Conservation (phyloP, 2,329 filamentous ascomycete genomes). For the Rutstroemia sp. region DNA sequence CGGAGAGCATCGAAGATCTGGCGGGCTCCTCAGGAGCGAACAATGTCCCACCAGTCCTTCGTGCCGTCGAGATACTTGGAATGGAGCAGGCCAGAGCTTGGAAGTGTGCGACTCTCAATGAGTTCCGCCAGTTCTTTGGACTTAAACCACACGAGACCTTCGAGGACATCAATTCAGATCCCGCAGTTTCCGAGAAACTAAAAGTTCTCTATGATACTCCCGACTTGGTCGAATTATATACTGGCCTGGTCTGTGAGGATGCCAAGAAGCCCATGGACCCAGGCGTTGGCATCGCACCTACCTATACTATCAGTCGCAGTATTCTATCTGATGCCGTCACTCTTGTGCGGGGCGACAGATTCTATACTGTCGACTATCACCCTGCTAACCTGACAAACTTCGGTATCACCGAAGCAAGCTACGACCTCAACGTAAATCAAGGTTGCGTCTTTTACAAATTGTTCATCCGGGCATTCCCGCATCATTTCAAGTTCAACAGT, state of each 20-base stretch:
- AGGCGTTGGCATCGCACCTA: slow-evolving; percentile 42
- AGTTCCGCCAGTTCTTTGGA: slow-evolving; percentile 76
- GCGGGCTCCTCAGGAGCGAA: slow-evolving; percentile 61
- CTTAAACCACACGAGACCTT: slow-evolving; percentile 69
- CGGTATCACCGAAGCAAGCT: slow-evolving; percentile 68
- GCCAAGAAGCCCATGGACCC: slow-evolving; percentile 41
- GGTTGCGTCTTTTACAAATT: slow-evolving; percentile 82
- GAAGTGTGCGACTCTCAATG: slow-evolving; percentile 66
- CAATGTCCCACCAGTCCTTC: slow-evolving; percentile 67
- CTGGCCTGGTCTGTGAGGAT: slow-evolving; percentile 53
- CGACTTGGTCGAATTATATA: slow-evolving; percentile 57
- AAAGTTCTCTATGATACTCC: slow-evolving; percentile 57
- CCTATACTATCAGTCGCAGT: slow-evolving; percentile 44
- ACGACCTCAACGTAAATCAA: slow-evolving; percentile 46
- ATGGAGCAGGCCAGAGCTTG: slow-evolving; percentile 70
- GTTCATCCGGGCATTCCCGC: slow-evolving; percentile 68
- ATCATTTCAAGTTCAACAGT: slow-evolving; percentile 72
- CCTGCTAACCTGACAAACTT: slow-evolving; percentile 70
- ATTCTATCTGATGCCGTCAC: slow-evolving; percentile 52
- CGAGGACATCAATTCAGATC: slow-evolving; percentile 75
- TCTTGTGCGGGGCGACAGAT: slow-evolving; percentile 48
- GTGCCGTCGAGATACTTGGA: slow-evolving; percentile 69
- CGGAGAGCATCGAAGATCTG: slow-evolving; percentile 62
- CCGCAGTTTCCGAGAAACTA: slow-evolving; percentile 57
- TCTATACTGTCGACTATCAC: slow-evolving; percentile 41